Evolutionary conservation across 495 filamentous ascomycete species (phyloP).

Genomic region (Podospora pseudoanserina): DNA sequence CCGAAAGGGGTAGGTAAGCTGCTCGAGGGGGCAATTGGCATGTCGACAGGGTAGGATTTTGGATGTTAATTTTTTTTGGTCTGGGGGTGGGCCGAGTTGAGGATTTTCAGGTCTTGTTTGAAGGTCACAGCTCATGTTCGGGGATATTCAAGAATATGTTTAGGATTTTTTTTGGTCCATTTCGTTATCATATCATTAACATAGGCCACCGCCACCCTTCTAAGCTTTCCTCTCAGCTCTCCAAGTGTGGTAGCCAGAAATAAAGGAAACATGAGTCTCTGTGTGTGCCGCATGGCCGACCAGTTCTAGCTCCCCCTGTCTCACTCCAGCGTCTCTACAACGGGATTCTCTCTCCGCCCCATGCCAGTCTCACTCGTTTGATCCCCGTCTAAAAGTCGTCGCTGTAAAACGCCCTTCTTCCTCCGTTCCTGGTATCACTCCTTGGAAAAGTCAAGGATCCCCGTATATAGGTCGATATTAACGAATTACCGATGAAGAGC

Average conservation of each 20-base stretch:
- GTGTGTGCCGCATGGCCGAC: background rate
- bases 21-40: background rate
- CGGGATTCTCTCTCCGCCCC: background rate
- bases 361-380: background rate
- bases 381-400: background rate
- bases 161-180: no score
- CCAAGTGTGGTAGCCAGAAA: background rate
- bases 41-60: background rate
- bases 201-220: background rate
- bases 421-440: background rate
- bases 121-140: background rate
- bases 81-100: background rate
- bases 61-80: background rate
- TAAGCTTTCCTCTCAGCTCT: background rate
- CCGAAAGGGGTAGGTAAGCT: background rate
- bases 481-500: constrained; percentile 2
- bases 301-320: background rate
- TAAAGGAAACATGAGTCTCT: background rate
- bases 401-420: constrained; percentile 2
- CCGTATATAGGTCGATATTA: background rate
- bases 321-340: background rate
- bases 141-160: background rate
- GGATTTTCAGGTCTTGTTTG: background rate
- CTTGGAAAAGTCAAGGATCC: background rate
- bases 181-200: constrained; percentile 2